phyloP scores from a whole-genome alignment of 257 asterid genomes.

The Solanum verrucosum region DNA sequence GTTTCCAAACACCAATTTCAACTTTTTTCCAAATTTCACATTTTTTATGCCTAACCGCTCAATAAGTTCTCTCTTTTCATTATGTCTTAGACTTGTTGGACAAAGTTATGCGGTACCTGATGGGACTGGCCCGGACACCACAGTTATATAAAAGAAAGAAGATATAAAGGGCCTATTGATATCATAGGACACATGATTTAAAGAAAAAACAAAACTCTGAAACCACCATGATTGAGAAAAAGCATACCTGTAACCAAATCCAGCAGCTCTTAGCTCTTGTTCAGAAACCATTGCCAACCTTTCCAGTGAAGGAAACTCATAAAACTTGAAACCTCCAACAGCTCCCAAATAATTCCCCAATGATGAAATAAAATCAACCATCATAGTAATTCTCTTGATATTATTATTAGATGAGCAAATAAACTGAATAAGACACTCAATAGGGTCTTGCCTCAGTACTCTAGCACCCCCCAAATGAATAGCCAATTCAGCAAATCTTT shows the following conservation, averaged over 20 bases:
- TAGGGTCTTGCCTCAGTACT: conserved; percentile 84
- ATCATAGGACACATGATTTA: background rate
- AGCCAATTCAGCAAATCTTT: conserved; percentile 69
- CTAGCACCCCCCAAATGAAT: conserved; percentile 73
- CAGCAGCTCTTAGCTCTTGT: conserved; percentile 75
- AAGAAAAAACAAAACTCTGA: background rate
- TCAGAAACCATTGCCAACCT: conserved; percentile 60
- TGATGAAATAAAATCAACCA: conserved; percentile 81
- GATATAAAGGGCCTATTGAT: background rate
- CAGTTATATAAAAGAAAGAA: background rate
- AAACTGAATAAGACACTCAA: conserved; percentile 88
- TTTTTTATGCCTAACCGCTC: background rate
- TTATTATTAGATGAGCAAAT: conserved; percentile 93
- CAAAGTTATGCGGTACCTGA: background rate
- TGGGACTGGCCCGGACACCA: background rate
- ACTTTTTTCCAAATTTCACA: background rate
- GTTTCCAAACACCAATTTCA: background rate
- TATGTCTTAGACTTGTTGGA: background rate
- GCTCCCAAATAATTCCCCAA: conserved; percentile 61
- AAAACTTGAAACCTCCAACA: conserved; percentile 65
- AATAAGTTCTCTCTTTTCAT: background rate
- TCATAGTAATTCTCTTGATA: conserved; percentile 72
- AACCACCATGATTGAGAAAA: background rate
- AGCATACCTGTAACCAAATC: conserved; percentile 81
- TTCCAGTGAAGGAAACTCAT: conserved; percentile 64